Conservation (phyloP, 2,329 filamentous ascomycete species). For the Talaromyces sp. region DNA sequence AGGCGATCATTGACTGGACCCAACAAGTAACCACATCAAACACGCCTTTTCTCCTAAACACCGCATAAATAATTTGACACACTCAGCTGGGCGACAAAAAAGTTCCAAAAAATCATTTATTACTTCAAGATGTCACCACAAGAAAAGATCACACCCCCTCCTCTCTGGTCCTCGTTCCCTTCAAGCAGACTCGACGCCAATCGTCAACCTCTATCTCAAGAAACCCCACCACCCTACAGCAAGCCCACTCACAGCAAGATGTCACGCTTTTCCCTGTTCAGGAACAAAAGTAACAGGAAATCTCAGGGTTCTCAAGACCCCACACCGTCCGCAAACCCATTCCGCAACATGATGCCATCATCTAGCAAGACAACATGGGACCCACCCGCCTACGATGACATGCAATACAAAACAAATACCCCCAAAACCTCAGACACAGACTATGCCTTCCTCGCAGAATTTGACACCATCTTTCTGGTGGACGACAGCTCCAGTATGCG, state of each 20-base stretch:
- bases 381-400: constrained; percentile 17
- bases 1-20: not conserved
- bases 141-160: constrained; percentile 9
- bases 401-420: not conserved
- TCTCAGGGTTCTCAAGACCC: not conserved
- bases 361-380: constrained; percentile 12
- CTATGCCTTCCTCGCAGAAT: constrained; percentile 74
- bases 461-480: constrained; percentile 88
- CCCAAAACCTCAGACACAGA: not conserved
- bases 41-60: not conserved
- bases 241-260: not conserved
- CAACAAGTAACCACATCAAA: not conserved
- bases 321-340: not conserved
- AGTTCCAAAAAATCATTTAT: not conserved
- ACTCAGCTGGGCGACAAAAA: not conserved
- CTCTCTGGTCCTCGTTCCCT: constrained; percentile 20
- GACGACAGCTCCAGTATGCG: constrained; percentile 91
- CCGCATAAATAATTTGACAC: not conserved
- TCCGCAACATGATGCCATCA: not conserved
- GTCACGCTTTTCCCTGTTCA: not conserved
- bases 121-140: constrained; percentile 7
- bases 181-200: constrained; percentile 3
- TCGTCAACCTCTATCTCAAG: not conserved
- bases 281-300: not conserved
- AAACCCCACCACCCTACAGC: not conserved